phyloP scores from a whole-genome alignment of 2,329 filamentous ascomycete species.

The Aspergillus cejpii region DNA sequence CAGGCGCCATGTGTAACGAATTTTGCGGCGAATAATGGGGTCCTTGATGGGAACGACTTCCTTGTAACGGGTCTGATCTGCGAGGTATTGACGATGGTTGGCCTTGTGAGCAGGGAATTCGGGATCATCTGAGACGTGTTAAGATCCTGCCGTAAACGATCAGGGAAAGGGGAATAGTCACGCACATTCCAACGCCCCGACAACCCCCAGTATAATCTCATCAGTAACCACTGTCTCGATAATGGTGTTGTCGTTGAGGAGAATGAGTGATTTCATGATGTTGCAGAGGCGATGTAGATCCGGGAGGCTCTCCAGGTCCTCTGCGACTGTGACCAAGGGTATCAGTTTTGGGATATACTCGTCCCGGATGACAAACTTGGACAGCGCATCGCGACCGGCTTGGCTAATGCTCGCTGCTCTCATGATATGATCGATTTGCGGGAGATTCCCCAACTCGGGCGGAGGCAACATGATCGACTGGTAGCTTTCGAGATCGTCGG shows the following conservation, averaged over 20 bases:
- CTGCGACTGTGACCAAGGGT: constrained; percentile 77
- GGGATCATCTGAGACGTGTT: constrained; percentile 63
- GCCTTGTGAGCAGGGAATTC: constrained; percentile 97
- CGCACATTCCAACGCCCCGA: constrained; percentile 83
- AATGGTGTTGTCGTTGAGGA: constrained; percentile 89
- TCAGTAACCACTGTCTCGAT: constrained; percentile 92
- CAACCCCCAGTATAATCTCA: constrained; percentile 80
- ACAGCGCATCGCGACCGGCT: constrained; percentile 73
- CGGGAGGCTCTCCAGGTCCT: constrained; percentile 78
- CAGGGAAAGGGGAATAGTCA: constrained; percentile 2
- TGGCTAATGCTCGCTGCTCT: constrained; percentile 68
- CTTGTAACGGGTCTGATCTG: constrained; percentile 83
- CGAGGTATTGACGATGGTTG: constrained; percentile 89
- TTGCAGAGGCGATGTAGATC: constrained; percentile 91
- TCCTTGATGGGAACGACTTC: constrained; percentile 93
- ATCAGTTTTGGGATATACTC: constrained; percentile 84
- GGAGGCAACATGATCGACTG: constrained; percentile 67
- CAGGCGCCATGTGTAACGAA: constrained; percentile 90
- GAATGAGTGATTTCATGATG: constrained; percentile 93
- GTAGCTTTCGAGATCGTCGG: constrained; percentile 75
- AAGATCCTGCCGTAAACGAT: neutral
- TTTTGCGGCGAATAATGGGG: constrained; percentile 72
- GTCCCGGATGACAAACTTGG: constrained; percentile 77
- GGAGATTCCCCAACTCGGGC: constrained; percentile 73
- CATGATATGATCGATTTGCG: constrained; percentile 79